Percentiles rank a stretch among this genome's conserved stretches.
Conservation (phyloP, 192 early-diverging fungal genomes). For the Pilaira anomala region DNA sequence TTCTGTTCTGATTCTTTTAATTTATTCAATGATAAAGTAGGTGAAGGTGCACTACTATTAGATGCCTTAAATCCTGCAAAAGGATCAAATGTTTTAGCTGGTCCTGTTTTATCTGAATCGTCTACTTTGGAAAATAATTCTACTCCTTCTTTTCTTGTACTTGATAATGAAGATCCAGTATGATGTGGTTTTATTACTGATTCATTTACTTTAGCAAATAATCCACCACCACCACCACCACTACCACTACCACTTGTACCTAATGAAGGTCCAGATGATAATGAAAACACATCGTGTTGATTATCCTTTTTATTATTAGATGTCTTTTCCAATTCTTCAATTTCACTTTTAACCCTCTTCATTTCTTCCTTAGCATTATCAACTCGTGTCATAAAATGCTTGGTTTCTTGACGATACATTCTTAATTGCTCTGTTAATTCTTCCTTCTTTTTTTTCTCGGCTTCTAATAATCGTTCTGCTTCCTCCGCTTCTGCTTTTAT, state of each 20-base stretch:
- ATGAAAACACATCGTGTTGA: conserved; percentile 12
- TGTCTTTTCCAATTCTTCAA: neutral
- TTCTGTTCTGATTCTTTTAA: conserved; percentile 19
- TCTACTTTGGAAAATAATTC: too few species aligned
- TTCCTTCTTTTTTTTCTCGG: conserved; percentile 46
- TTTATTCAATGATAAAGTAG: conserved; percentile 15
- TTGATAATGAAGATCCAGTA: neutral
- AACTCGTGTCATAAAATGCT: conserved; percentile 7
- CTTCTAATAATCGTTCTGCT: conserved; percentile 46
- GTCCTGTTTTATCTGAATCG: neutral
- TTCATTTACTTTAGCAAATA: conserved; percentile 16
- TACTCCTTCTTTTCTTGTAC: too few species aligned
- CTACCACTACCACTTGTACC: neutral
- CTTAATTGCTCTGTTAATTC: conserved; percentile 13
- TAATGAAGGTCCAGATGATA: neutral
- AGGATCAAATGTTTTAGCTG: conserved; percentile 13
- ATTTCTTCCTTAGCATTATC: conserved; percentile 16
- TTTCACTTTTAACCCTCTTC: conserved; percentile 10
- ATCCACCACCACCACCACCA: too few species aligned
- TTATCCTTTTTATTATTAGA: too few species aligned
- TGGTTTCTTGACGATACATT: conserved; percentile 18
- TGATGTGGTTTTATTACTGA: too few species aligned
- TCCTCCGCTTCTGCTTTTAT: conserved; percentile 50
- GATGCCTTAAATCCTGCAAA: conserved; percentile 19
- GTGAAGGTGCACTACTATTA: neutral